phyloP scores from a whole-genome alignment of 2,329 filamentous ascomycete species.

The Exophiala phaeomuriformis region DNA sequence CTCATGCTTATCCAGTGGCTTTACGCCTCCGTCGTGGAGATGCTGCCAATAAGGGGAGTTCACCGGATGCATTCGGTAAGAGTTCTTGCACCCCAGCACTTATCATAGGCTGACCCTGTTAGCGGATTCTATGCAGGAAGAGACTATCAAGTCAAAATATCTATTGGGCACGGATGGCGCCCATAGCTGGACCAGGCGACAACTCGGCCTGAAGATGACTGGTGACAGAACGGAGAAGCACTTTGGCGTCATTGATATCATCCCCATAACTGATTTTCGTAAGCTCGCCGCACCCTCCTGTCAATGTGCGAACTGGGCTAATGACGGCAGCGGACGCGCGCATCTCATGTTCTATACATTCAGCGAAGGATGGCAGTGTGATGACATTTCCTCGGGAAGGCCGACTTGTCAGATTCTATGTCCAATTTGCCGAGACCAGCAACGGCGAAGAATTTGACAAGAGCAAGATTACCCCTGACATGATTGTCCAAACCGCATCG shows the following conservation, averaged over 20 bases:
- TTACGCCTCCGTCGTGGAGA: constrained; percentile 33
- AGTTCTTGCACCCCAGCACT: not conserved
- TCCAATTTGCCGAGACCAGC: constrained; percentile 47
- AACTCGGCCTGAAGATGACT: constrained; percentile 50
- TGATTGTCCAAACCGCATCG: constrained; percentile 56
- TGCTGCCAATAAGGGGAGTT: constrained; percentile 34
- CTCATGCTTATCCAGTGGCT: not conserved
- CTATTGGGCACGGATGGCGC: constrained; percentile 63
- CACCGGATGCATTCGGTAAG: not conserved
- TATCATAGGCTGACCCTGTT: not conserved
- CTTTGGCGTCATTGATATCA: constrained; percentile 45
- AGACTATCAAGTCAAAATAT: constrained; percentile 30
- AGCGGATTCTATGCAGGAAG: not conserved
- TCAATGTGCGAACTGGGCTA: not conserved
- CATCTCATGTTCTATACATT: constrained; percentile 52
- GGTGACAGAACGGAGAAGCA: constrained; percentile 45
- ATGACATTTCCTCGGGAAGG: constrained; percentile 60
- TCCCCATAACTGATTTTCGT: constrained; percentile 49
- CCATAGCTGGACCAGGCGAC: constrained; percentile 56
- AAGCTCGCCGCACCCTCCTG: not conserved
- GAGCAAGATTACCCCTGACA: constrained; percentile 56
- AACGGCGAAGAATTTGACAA: constrained; percentile 42
- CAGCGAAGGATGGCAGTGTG: constrained; percentile 48
- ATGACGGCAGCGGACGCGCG: constrained; percentile 48
- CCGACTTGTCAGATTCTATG: constrained; percentile 56